phyloP scores from a whole-genome alignment of 139 green algal genomes.

The Volvox africanus region DNA sequence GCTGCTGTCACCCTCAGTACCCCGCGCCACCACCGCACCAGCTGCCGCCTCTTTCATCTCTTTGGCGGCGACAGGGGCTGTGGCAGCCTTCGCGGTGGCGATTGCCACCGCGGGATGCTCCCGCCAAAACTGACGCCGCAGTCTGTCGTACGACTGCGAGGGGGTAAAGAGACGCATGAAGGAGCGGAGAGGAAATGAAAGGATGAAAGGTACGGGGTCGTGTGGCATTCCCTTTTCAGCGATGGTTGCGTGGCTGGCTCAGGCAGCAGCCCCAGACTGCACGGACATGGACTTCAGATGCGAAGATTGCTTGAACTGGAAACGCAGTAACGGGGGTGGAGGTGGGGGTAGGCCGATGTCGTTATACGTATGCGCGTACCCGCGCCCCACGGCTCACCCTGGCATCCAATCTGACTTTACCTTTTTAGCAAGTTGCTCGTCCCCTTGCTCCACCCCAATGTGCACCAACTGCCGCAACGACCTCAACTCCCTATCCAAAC shows the following conservation, averaged over 20 bases:
- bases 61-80: neutral
- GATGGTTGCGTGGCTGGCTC: too few relatives aligned
- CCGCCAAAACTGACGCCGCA: neutral
- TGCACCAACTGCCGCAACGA: neutral
- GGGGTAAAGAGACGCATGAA: neutral
- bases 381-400: too few relatives aligned
- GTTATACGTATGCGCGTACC: too few relatives aligned
- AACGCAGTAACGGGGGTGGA: too few relatives aligned
- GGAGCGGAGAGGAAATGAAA: neutral
- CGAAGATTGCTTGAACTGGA: too few relatives aligned
- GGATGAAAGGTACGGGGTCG: too few relatives aligned
- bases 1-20: neutral
- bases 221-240: too few relatives aligned
- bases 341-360: too few relatives aligned
- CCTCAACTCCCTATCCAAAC: neutral
- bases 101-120: neutral
- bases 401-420: neutral
- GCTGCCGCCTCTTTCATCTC: neutral
- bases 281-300: too few relatives aligned
- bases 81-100: neutral
- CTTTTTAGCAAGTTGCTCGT: constrained; percentile 4
- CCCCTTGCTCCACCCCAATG: neutral
- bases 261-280: too few relatives aligned
- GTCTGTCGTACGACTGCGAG: constrained; percentile 5
- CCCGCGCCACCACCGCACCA: neutral